Conservation (phyloP, 306 rosid genomes). For the Medicago truncatula region DNA sequence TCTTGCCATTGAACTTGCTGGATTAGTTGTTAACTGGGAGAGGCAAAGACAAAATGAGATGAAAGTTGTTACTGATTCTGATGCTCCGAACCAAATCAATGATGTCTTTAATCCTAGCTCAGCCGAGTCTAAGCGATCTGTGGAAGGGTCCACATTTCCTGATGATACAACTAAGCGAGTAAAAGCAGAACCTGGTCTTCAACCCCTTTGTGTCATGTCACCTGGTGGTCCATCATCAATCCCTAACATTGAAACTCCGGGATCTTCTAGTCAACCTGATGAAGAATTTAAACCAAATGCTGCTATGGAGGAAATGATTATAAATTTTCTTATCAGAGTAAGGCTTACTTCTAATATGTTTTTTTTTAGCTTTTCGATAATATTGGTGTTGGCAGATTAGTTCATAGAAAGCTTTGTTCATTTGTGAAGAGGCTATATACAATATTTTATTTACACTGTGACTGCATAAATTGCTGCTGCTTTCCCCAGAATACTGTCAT, state of each 20-base stretch:
- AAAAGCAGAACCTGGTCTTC: constrained; percentile 97
- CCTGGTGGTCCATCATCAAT: constrained; percentile 97
- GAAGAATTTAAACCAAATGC: constrained; percentile 99
- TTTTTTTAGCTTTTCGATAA: constrained; percentile 32
- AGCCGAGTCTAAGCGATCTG: constrained; percentile 78
- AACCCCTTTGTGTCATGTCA: constrained; percentile 87
- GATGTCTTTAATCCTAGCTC: constrained; percentile 77
- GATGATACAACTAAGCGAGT: constrained; percentile 93
- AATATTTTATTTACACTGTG: constrained; percentile 23
- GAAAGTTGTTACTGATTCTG: constrained; percentile 76
- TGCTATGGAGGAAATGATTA: constrained; percentile 99
- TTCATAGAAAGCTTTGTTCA: constrained; percentile 9
- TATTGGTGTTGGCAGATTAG: constrained; percentile 33
- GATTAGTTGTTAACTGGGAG: constrained; percentile 99
- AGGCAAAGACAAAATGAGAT: constrained; percentile 93
- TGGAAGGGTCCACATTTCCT: constrained; percentile 84
- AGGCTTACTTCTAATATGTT: constrained; percentile 48
- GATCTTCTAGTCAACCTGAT: constrained; percentile 91
- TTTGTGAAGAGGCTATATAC: constrained; percentile 26
- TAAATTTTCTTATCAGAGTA: constrained; percentile 95
- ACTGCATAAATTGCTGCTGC: constrained; percentile 25
- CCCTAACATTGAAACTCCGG: constrained; percentile 92
- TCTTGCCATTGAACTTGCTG: constrained; percentile 99
- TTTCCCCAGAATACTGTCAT: neutral
- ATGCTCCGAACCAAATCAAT: constrained; percentile 63